Conservation (phyloP, 352 stramenopile species). For the Phytopythium aichiense region DNA sequence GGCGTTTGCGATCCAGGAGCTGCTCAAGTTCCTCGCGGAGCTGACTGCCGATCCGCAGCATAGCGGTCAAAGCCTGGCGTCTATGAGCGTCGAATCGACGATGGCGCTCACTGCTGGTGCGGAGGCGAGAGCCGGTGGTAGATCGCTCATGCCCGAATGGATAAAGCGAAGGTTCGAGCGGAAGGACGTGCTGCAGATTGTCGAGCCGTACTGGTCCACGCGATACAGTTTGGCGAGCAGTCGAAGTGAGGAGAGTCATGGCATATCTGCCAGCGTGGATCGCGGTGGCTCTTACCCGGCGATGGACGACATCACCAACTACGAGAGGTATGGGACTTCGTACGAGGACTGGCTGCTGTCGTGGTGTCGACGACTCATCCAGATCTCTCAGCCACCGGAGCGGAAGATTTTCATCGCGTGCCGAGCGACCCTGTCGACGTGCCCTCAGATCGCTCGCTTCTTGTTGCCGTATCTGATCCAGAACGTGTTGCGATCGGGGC, state of each 20-base stretch:
- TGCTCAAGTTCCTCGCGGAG: slow-evolving; percentile 78
- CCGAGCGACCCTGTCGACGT: slow-evolving; percentile 52
- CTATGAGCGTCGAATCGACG: slow-evolving; percentile 6
- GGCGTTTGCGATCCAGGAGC: slow-evolving; percentile 82
- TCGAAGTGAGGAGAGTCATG: slow-evolving; percentile 7
- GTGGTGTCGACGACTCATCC: slow-evolving; percentile 75
- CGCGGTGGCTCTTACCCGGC: slow-evolving; percentile 12
- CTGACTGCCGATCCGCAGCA: slow-evolving; percentile 72
- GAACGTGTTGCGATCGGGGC: slow-evolving; percentile 74
- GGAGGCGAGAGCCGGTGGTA: background rate
- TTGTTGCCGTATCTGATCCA: slow-evolving; percentile 83
- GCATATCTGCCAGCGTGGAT: slow-evolving; percentile 10
- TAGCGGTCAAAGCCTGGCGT: slow-evolving; percentile 45
- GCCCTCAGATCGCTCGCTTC: slow-evolving; percentile 72
- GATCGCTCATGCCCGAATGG: slow-evolving; percentile 66
- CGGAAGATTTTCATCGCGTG: slow-evolving; percentile 82
- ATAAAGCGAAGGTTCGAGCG: slow-evolving; percentile 82
- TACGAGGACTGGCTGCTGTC: slow-evolving; percentile 83
- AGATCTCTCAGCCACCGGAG: slow-evolving; percentile 76
- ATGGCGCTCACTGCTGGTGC: background rate
- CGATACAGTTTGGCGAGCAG: slow-evolving; percentile 55
- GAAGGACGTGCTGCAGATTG: slow-evolving; percentile 82
- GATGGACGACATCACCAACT: slow-evolving; percentile 53
- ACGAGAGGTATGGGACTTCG: slow-evolving; percentile 65
- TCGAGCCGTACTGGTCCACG: slow-evolving; percentile 88